Evolutionary conservation across 331 rosid species (phyloP).

Genomic region (Malus hybrid): DNA sequence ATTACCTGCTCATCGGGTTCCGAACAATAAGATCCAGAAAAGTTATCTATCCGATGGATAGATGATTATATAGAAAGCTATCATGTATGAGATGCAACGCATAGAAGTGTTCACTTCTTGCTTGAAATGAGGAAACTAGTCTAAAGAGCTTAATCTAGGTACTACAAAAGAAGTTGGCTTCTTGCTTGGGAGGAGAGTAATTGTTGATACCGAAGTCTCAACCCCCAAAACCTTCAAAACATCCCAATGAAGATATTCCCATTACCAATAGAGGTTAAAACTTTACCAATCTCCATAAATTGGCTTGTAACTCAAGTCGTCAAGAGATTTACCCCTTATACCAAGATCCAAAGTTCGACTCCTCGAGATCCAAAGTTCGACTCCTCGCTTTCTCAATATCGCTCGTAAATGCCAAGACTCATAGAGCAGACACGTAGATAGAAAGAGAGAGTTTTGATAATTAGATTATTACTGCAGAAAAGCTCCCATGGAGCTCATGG

Average conservation of each 20-base stretch:
- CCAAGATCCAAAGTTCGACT: background rate
- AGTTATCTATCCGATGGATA: too few relatives aligned
- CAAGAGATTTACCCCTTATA: background rate
- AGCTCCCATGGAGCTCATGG: conserved; percentile 9
- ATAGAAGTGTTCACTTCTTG: background rate
- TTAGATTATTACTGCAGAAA: conserved; percentile 6
- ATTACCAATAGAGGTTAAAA: background rate
- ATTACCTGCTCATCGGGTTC: too few relatives aligned
- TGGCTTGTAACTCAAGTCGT: background rate
- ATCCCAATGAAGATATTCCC: background rate
- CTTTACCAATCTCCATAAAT: background rate
- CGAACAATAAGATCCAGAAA: too few relatives aligned
- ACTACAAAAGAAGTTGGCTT: background rate
- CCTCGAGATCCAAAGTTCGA: background rate
- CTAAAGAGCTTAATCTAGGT: background rate
- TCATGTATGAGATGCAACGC: background rate
- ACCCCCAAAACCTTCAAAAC: background rate
- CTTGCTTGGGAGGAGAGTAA: background rate
- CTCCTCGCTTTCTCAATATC: background rate
- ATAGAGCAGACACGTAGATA: background rate
- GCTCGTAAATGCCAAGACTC: background rate
- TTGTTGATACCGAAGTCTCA: background rate
- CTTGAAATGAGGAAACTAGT: background rate
- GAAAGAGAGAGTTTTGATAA: background rate
- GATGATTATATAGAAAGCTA: background rate